Conservation (phyloP, 2,329 filamentous ascomycete genomes). For the Calonectria fujianensis region DNA sequence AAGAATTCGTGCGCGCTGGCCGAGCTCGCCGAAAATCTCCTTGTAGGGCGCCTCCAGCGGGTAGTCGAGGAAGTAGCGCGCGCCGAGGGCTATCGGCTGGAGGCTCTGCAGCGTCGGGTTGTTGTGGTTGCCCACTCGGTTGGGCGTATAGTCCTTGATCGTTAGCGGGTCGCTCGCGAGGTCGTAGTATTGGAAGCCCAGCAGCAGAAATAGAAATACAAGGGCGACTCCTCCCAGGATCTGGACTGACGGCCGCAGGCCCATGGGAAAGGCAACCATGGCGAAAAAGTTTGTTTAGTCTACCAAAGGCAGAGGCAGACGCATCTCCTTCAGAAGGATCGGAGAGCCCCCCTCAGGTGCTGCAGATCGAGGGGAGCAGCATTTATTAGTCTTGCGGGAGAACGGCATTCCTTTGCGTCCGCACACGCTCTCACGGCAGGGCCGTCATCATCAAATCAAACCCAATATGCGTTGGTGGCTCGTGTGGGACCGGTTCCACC, state of each 20-base stretch:
- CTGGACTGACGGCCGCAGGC: not conserved
- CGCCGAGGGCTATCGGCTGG: slow-evolving; percentile 40
- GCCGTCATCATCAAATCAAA: slow-evolving; percentile 1
- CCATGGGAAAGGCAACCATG: not conserved
- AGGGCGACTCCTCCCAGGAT: not conserved
- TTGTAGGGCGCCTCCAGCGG: slow-evolving; percentile 56
- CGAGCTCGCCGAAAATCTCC: slow-evolving; percentile 58
- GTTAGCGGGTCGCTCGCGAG: not conserved
- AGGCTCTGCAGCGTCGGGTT: slow-evolving; percentile 19
- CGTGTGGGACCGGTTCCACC: not conserved
- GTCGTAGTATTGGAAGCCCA: slow-evolving; percentile 25
- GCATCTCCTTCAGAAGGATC: not conserved
- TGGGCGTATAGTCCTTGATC: not conserved
- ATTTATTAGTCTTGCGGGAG: slow-evolving; percentile 2
- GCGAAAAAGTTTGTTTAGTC: not conserved
- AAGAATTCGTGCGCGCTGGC: slow-evolving; percentile 52
- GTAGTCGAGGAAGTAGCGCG: slow-evolving; percentile 55
- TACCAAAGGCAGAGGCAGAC: not conserved
- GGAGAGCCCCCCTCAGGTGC: not conserved
- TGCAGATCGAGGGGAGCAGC: slow-evolving; percentile 1
- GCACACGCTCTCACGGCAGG: not conserved
- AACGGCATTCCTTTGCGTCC: not conserved
- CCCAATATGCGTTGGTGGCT: not conserved
- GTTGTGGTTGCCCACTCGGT: not conserved
- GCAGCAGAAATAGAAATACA: not conserved